Conservation (phyloP, 345 rosid species). For the Trapa bicornis region DNA sequence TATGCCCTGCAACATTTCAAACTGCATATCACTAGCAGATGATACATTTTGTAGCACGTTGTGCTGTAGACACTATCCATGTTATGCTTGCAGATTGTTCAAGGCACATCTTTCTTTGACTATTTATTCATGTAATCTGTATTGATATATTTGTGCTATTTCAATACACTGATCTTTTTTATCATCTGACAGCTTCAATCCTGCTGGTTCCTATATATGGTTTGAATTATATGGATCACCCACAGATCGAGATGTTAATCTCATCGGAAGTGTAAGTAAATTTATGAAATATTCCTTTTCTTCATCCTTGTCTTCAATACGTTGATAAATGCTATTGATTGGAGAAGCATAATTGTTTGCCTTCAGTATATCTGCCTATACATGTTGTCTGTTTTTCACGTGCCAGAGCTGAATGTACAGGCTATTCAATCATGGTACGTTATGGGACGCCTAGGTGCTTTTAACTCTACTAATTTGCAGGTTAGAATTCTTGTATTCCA, state of each 20-base stretch:
- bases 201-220: constrained; percentile 74
- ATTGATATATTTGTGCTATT: not conserved
- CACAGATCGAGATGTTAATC: constrained; percentile 73
- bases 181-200: constrained; percentile 51
- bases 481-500: constrained; percentile 23
- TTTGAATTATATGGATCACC: constrained; percentile 81
- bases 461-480: constrained; percentile 89
- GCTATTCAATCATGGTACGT: constrained; percentile 88
- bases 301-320: not conserved
- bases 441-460: constrained; percentile 91
- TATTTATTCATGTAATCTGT: not conserved
- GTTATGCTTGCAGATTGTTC: not conserved
- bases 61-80: not conserved
- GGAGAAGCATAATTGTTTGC: not conserved
- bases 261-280: constrained; percentile 58
- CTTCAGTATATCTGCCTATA: not conserved
- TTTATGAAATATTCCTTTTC: constrained; percentile 6
- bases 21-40: not conserved
- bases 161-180: not conserved
- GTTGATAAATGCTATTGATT: not conserved
- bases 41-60: not conserved
- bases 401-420: constrained; percentile 24
- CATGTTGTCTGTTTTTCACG: not conserved
- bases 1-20: too few relatives aligned
- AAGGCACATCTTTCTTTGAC: not conserved